These are phyloP conservation scores for Prunus mume DNA, from an alignment of 306 rosid species.

Conservation along the genomic window DNA sequence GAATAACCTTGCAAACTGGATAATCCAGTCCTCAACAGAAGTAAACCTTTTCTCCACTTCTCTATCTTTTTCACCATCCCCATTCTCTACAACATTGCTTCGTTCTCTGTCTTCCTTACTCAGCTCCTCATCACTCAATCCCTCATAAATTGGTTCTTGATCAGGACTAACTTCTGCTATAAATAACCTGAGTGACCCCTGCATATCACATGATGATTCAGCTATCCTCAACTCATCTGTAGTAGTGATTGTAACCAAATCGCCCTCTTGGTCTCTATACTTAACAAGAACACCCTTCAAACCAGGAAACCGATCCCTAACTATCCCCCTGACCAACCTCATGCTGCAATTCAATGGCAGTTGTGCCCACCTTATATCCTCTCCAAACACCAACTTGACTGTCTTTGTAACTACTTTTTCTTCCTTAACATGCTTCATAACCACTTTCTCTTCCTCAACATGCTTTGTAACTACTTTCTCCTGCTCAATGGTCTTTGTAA, in stretches of 20 bases:
- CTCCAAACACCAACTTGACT: slow-evolving; percentile 82
- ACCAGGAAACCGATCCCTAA: slow-evolving; percentile 66
- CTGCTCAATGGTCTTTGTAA: slow-evolving; percentile 34
- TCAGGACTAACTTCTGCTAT: slow-evolving; percentile 52
- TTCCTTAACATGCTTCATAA: slow-evolving; percentile 30
- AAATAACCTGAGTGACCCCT: slow-evolving; percentile 61
- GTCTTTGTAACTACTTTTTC: slow-evolving; percentile 56
- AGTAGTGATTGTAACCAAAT: slow-evolving; percentile 82
- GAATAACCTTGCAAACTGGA: slow-evolving; percentile 89
- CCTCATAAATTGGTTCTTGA: slow-evolving; percentile 66
- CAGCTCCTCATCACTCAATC: slow-evolving; percentile 30
- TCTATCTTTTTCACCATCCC: slow-evolving; percentile 32
- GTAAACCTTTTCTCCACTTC: slow-evolving; percentile 28
- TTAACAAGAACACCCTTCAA: slow-evolving; percentile 80
- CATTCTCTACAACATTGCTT: slow-evolving; percentile 34
- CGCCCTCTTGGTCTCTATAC: slow-evolving; percentile 83
- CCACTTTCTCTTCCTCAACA: slow-evolving; percentile 34
- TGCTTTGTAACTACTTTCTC: slow-evolving; percentile 31
- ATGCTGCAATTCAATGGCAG: slow-evolving; percentile 72
- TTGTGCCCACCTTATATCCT: slow-evolving; percentile 86
- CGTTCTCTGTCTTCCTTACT: slow-evolving; percentile 13
- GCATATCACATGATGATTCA: slow-evolving; percentile 48
- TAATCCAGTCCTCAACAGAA: slow-evolving; percentile 80
- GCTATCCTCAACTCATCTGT: slow-evolving; percentile 67
- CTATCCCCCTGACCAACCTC: slow-evolving; percentile 55